Evolutionary conservation across 2,329 filamentous ascomycete genomes (phyloP).

Genomic region (Zymoseptoria pseudotritici): DNA sequence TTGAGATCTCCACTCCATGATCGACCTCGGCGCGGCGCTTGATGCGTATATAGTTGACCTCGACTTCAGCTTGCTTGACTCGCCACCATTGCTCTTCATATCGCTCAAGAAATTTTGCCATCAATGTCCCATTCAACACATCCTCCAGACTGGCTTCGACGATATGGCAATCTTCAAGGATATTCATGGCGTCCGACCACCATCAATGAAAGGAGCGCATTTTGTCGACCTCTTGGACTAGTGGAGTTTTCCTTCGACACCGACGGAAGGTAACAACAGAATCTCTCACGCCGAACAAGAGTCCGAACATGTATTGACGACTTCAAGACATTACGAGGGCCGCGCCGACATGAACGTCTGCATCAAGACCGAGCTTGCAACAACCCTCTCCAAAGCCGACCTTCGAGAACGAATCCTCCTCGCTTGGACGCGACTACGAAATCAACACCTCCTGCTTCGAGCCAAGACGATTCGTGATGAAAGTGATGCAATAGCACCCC

Average conservation of each 20-base stretch:
- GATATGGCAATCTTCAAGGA: slow-evolving; percentile 32
- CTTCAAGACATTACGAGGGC: slow-evolving; percentile 34
- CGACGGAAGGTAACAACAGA: slow-evolving; percentile 28
- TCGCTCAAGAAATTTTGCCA: neutral
- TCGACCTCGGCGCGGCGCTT: neutral
- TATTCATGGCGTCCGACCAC: slow-evolving; percentile 31
- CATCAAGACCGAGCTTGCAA: slow-evolving; percentile 32
- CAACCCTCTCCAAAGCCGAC: slow-evolving; percentile 23
- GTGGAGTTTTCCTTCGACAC: slow-evolving; percentile 40
- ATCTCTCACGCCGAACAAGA: neutral
- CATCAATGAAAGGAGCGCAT: slow-evolving; percentile 19
- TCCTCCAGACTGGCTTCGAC: slow-evolving; percentile 31
- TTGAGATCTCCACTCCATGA: neutral
- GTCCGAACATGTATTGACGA: neutral
- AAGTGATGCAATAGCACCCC: slow-evolving; percentile 7
- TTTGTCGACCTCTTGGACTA: slow-evolving; percentile 35
- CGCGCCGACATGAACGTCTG: slow-evolving; percentile 38
- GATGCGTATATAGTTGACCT: neutral
- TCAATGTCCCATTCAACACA: neutral
- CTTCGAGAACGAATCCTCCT: slow-evolving; percentile 31
- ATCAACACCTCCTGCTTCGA: slow-evolving; percentile 34
- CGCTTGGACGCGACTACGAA: slow-evolving; percentile 35
- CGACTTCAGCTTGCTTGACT: neutral
- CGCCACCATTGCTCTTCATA: neutral
- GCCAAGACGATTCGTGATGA: slow-evolving; percentile 21